These are phyloP conservation scores for Zostera marina DNA, from an alignment of 116 monocot genomes.

Conservation along the genomic window DNA sequence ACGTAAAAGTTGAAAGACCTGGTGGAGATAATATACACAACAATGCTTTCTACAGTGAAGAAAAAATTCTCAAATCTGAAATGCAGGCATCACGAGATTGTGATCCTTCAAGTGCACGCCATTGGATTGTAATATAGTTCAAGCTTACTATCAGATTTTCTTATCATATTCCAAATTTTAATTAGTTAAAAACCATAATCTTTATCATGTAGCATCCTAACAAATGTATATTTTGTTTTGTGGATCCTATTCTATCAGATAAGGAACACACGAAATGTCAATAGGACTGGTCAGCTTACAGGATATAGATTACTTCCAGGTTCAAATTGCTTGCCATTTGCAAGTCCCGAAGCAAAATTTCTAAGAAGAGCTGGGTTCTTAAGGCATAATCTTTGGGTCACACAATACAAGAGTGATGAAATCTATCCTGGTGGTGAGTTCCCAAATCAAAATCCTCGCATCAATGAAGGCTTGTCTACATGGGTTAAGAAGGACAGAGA, in stretches of 20 bases:
- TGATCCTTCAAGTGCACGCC: constrained; percentile 65
- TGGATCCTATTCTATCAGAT: constrained; percentile 26
- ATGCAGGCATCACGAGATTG: constrained; percentile 86
- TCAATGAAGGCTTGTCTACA: constrained; percentile 73
- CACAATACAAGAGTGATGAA: constrained; percentile 68
- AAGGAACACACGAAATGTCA: constrained; percentile 91
- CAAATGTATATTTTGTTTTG: background rate
- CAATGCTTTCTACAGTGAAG: constrained; percentile 94
- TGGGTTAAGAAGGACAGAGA: constrained; percentile 89
- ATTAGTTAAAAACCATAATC: background rate
- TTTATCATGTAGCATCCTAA: background rate
- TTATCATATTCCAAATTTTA: background rate
- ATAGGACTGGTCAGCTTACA: constrained; percentile 90
- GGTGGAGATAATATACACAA: constrained; percentile 68
- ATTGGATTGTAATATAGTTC: constrained; percentile 74
- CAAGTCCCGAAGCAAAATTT: constrained; percentile 71
- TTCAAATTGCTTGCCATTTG: constrained; percentile 79
- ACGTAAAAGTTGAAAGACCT: constrained; percentile 88
- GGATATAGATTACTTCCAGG: constrained; percentile 89
- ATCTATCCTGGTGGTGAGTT: constrained; percentile 98
- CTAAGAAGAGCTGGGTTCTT: constrained; percentile 85
- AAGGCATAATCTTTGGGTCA: constrained; percentile 98
- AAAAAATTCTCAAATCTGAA: constrained; percentile 67
- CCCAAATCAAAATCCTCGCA: constrained; percentile 92
- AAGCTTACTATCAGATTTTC: background rate